Base-by-base conservation (phyloP, 2,329 filamentous ascomycete species). In the Phyllosticta capitalensis region DNA sequence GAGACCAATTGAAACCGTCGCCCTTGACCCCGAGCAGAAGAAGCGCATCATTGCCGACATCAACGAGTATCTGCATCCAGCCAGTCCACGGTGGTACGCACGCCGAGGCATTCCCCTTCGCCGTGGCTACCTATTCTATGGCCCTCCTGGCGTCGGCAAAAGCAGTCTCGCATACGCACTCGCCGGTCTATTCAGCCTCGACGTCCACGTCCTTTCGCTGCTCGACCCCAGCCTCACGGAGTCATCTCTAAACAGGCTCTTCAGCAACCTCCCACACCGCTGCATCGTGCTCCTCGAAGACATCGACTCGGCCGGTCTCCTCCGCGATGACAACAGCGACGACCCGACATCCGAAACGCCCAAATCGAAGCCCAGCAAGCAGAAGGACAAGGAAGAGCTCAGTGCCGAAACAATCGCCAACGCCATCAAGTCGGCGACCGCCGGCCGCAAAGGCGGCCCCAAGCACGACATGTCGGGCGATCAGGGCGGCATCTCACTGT, bases 71-170 rank as follows among this genome's bases (percentile, higher is more conserved):
- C 77, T 94, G 0, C 83, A 90, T 58, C 87, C 88, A 0, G 75
- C 79, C 0, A 89, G 84, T 0, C 82, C 84, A 1, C 79, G 84
- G n/a, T 95, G 90, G 89, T 95, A 96, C 69, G 80, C 86, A 0
- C 87, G 89, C 64, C 81, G 90, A 6, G 90, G 90, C 0, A 92
- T 95, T 28, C 90, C 91, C 0, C 95, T 95, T 69, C 83, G 90
- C 14, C 81, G 90, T 4, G 91, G 90, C 0, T 94, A 92, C 67
- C 81, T 94, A 0, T 81, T 94, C 9, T 79, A 90, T 63, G 90
- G 90, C 0, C 88, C 89, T 0, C 88, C 88, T 0, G 88, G 88
- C 1, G 90, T 87, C 0, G 88, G 88, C 20, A 91, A 91, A 73
- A 87, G 83, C 1, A 61, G 58, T n/a, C 55, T 64, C 17, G 61